Conservation (phyloP, 192 early-diverging fungal species). For the Coemansia guatemalensis region DNA sequence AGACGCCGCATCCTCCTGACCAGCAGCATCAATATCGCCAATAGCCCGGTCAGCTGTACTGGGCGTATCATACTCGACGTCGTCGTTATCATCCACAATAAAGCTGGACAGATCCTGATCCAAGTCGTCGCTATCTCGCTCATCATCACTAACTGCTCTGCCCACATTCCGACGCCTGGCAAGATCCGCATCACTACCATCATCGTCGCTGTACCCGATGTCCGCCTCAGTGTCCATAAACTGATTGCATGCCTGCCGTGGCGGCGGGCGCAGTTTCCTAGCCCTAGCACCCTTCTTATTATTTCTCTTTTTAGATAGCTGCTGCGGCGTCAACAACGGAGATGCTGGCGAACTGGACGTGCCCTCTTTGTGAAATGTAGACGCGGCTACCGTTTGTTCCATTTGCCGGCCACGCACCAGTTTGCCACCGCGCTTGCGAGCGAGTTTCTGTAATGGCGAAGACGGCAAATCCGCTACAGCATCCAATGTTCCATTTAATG, state of each 20-base stretch:
- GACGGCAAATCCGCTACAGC: slow-evolving; percentile 2
- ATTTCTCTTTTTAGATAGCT: slow-evolving; percentile 4
- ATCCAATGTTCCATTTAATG: slow-evolving; percentile 1
- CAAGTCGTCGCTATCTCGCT: slow-evolving; percentile 36
- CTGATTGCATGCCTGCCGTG: slow-evolving; percentile 11
- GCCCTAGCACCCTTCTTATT: neutral
- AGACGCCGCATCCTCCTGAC: slow-evolving; percentile 9
- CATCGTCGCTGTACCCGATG: slow-evolving; percentile 39
- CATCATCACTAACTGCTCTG: slow-evolving; percentile 19
- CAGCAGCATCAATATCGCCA: neutral
- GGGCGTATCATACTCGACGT: slow-evolving; percentile 43
- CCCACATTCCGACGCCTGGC: neutral
- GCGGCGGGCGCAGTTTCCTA: slow-evolving; percentile 12
- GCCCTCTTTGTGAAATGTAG: neutral
- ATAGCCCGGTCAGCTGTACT: neutral
- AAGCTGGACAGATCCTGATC: slow-evolving; percentile 50
- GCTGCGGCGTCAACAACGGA: neutral
- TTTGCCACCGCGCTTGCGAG: slow-evolving; percentile 9
- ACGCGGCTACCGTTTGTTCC: neutral
- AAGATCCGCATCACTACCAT: slow-evolving; percentile 2
- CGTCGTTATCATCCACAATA: slow-evolving; percentile 44
- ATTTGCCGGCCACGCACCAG: slow-evolving; percentile 14
- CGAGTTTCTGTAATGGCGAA: neutral
- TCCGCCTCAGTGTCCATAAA: slow-evolving; percentile 47
- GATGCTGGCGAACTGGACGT: too few relatives aligned